Evolutionary conservation across 768 basidiomycete genomes (phyloP).

Genomic region (Amyloporia xantha): DNA sequence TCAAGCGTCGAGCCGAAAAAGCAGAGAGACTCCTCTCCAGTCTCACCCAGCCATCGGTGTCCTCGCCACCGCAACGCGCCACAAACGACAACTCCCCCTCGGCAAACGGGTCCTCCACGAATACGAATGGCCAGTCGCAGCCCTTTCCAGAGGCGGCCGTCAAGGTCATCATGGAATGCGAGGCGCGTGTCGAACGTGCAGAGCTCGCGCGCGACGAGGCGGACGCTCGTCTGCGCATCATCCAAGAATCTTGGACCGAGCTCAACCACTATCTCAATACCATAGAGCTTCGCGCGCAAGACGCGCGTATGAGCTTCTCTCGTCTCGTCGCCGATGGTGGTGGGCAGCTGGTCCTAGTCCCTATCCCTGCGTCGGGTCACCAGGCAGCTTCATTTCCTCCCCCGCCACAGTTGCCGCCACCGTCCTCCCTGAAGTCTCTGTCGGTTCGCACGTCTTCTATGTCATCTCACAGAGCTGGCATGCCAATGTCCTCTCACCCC

Average conservation of each 20-base stretch:
- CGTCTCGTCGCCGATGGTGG: conserved; percentile 39
- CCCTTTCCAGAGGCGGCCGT: conserved; percentile 26
- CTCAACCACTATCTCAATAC: conserved; percentile 41
- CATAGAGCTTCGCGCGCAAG: conserved; percentile 39
- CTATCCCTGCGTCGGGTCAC: conserved; percentile 9
- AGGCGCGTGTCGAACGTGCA: conserved; percentile 42
- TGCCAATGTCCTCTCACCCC: conserved; percentile 24
- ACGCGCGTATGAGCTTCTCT: conserved; percentile 43
- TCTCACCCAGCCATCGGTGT: conserved; percentile 18
- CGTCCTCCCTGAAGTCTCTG: conserved; percentile 1
- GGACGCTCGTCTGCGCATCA: conserved; percentile 36
- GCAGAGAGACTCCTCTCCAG: conserved; percentile 39
- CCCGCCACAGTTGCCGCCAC: conserved; percentile 6
- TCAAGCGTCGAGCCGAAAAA: conserved; percentile 44
- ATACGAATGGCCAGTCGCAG: conserved; percentile 7
- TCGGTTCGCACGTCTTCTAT: conserved; percentile 16
- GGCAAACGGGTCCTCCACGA: conserved; percentile 10
- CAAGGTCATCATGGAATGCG: conserved; percentile 34
- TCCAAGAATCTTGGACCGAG: conserved; percentile 42
- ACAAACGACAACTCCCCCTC: conserved; percentile 5
- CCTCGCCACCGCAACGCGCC: conserved; percentile 19
- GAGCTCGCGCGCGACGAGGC: conserved; percentile 52
- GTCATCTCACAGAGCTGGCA: conserved; percentile 22
- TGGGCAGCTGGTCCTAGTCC: conserved; percentile 34
- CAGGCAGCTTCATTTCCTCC: not conserved